phyloP scores from a whole-genome alignment of 2,329 filamentous ascomycete species.

The Cytospora schulzeri region DNA sequence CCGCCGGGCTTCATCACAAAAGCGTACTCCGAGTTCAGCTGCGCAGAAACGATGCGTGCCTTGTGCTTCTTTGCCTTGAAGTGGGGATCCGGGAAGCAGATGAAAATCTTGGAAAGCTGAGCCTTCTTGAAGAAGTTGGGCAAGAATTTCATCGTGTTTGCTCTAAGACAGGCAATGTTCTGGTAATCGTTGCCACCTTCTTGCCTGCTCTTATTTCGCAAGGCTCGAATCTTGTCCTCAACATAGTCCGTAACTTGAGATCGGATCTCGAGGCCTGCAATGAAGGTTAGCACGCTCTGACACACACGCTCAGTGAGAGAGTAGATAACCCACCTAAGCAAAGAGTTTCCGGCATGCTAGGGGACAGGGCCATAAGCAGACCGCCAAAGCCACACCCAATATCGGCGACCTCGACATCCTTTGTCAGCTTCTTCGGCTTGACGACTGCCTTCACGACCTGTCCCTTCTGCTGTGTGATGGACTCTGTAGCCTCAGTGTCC shows the following conservation, averaged over 20 bases:
- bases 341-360: constrained; percentile 77
- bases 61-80: constrained; percentile 99
- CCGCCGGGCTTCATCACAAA: constrained; percentile 83
- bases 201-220: constrained; percentile 64
- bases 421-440: constrained; percentile 49
- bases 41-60: constrained; percentile 86
- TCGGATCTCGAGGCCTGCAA: constrained; percentile 84
- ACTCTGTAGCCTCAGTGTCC: constrained; percentile 28
- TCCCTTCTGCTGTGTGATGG: constrained; percentile 15
- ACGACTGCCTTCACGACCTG: constrained; percentile 27
- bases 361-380: constrained; percentile 81
- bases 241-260: constrained; percentile 89
- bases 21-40: constrained; percentile 90
- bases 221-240: constrained; percentile 79
- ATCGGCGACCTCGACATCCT: constrained; percentile 87
- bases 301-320: not conserved
- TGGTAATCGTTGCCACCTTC: constrained; percentile 63
- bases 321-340: constrained; percentile 67
- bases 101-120: constrained; percentile 89
- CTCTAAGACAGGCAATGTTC: constrained; percentile 85
- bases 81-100: constrained; percentile 97
- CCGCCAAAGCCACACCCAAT: constrained; percentile 98
- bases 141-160: constrained; percentile 99
- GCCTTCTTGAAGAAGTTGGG: constrained; percentile 88
- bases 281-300: constrained; percentile 3